phyloP scores from a whole-genome alignment of 2,329 filamentous ascomycete genomes.

The Colletotrichum graminicola region DNA sequence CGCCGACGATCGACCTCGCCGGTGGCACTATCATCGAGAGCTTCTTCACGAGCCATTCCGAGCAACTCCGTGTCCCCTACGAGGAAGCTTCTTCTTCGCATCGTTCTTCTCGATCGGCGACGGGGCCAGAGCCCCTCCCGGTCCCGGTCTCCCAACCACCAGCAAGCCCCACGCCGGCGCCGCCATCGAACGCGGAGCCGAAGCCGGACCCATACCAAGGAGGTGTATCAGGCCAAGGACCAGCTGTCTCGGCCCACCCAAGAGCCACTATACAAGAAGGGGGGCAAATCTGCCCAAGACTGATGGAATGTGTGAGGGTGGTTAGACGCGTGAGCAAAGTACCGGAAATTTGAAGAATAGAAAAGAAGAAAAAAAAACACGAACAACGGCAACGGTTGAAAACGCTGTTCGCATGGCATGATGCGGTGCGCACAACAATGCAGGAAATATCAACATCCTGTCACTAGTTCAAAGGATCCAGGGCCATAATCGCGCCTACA shows the following conservation, averaged over 20 bases:
- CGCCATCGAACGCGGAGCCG: conserved; percentile 56
- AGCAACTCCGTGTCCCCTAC: conserved; percentile 54
- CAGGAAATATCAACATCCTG: neutral
- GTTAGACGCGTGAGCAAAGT: neutral
- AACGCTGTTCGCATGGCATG: conserved; percentile 24
- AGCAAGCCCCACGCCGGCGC: conserved; percentile 49
- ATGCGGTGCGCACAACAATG: neutral
- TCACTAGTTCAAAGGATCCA: conserved; percentile 9
- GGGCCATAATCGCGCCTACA: conserved; percentile 1
- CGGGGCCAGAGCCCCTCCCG: conserved; percentile 60
- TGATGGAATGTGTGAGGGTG: conserved; percentile 3
- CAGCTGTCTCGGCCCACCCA: conserved; percentile 28
- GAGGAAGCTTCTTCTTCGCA: conserved; percentile 56
- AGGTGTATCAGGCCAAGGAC: conserved; percentile 21
- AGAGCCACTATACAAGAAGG: conserved; percentile 28
- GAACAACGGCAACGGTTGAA: neutral
- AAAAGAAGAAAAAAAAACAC: neutral
- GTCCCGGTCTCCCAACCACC: conserved; percentile 52
- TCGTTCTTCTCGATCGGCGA: conserved; percentile 55
- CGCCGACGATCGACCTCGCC: conserved; percentile 56
- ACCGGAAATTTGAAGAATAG: neutral
- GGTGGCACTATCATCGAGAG: conserved; percentile 47
- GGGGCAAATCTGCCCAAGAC: conserved; percentile 21
- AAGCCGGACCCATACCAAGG: conserved; percentile 47
- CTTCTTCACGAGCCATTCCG: conserved; percentile 50